phyloP scores from a whole-genome alignment of 2,329 filamentous ascomycete species.

The Fusarium xyrophilum region DNA sequence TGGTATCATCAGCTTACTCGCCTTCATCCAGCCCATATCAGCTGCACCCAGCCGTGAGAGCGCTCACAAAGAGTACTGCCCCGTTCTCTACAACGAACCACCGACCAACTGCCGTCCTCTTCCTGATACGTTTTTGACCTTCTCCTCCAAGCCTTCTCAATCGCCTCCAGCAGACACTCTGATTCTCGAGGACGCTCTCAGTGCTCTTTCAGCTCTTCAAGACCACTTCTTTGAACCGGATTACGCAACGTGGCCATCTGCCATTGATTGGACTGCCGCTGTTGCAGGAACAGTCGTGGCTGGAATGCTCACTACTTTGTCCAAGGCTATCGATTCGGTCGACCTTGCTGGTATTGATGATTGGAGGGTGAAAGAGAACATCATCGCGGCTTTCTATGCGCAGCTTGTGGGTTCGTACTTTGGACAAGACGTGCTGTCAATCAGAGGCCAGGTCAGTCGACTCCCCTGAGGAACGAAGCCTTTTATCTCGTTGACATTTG shows the following conservation, averaged over 20 bases:
- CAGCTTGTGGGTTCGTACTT: conserved; percentile 83
- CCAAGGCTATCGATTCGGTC: conserved; percentile 59
- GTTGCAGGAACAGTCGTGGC: conserved; percentile 83
- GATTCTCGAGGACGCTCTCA: conserved; percentile 59
- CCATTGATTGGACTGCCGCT: conserved; percentile 94
- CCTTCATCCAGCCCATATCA: conserved; percentile 1
- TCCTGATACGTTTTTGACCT: conserved; percentile 35
- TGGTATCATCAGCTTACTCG: conserved; percentile 21
- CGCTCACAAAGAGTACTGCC: conserved; percentile 31
- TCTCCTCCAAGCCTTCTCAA: conserved; percentile 10
- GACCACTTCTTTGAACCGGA: conserved; percentile 77
- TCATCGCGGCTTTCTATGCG: conserved; percentile 83
- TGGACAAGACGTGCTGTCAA: conserved; percentile 77
- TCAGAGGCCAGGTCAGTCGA: conserved; percentile 63
- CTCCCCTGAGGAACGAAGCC: too few relatives aligned
- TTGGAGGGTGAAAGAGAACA: conserved; percentile 70
- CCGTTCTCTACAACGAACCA: conserved; percentile 31
- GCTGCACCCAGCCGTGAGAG: conserved; percentile 21
- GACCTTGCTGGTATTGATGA: conserved; percentile 46
- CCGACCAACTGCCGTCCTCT: conserved; percentile 30
- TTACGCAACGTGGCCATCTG: conserved; percentile 80
- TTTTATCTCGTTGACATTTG: background rate
- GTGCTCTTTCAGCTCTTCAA: conserved; percentile 78
- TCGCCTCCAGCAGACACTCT: conserved; percentile 24
- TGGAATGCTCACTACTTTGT: conserved; percentile 74